Evolutionary conservation across 2,329 filamentous ascomycete species (phyloP).

Genomic region (Ophidiomyces ophidiicola): DNA sequence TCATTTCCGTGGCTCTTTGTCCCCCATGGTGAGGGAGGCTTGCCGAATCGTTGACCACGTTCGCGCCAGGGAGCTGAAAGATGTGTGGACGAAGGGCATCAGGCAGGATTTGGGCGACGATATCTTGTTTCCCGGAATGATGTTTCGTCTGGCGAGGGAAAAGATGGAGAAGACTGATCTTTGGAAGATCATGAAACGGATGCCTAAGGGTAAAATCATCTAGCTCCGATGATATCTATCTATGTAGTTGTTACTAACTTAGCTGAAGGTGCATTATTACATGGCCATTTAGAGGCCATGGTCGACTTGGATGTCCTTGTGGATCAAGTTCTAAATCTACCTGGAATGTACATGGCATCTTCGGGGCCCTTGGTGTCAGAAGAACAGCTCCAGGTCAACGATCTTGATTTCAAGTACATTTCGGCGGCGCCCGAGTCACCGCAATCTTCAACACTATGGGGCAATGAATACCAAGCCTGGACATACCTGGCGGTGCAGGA

Average conservation of each 20-base stretch:
- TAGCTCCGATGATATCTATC: background rate
- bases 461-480: constrained; percentile 46
- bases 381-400: constrained; percentile 42
- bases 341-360: constrained; percentile 62
- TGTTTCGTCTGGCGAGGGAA: constrained; percentile 74
- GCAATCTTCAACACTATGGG: constrained; percentile 46
- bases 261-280: constrained; percentile 46
- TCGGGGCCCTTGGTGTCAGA: constrained; percentile 45
- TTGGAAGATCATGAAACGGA: constrained; percentile 72
- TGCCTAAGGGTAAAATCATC: constrained; percentile 63
- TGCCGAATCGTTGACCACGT: constrained; percentile 70
- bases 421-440: constrained; percentile 35
- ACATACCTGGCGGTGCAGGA: constrained; percentile 46
- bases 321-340: constrained; percentile 54
- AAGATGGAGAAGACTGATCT: constrained; percentile 73
- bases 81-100: constrained; percentile 65
- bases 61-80: constrained; percentile 60
- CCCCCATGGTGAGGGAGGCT: constrained; percentile 64
- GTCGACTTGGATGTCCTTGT: constrained; percentile 73
- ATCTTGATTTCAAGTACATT: constrained; percentile 52
- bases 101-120: constrained; percentile 51
- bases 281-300: constrained; percentile 86
- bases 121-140: constrained; percentile 73
- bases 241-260: background rate
- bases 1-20: constrained; percentile 43